Evolutionary conservation across 2,329 filamentous ascomycete species (phyloP).

Genomic region (Diaporthe capsici): DNA sequence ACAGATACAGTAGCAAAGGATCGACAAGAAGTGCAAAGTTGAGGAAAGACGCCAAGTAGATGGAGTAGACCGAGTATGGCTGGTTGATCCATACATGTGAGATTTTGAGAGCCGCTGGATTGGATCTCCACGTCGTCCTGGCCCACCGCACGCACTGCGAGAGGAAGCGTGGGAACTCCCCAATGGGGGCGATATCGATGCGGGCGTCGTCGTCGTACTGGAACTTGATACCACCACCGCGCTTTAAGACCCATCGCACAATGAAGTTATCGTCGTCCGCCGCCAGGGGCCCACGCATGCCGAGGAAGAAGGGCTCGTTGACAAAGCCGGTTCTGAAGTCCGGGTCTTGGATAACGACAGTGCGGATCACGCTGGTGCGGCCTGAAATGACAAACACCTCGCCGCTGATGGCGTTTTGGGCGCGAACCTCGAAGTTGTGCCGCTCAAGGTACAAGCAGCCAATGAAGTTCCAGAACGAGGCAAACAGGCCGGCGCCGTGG

Average conservation of each 20-base stretch:
- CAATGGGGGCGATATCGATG: background rate
- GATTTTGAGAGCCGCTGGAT: background rate
- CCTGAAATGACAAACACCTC: conserved; percentile 4
- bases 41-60: conserved; percentile 1
- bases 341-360: background rate
- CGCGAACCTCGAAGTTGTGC: conserved; percentile 1
- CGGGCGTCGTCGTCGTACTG: background rate
- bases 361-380: background rate
- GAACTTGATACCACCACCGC: background rate
- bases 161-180: background rate
- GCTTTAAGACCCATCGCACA: background rate
- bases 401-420: conserved; percentile 3
- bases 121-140: background rate
- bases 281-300: background rate
- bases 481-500: background rate
- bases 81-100: background rate
- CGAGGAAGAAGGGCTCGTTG: background rate
- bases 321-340: background rate
- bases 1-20: background rate
- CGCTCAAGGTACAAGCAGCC: conserved; percentile 6
- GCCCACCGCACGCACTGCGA: background rate
- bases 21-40: background rate
- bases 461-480: conserved; percentile 7
- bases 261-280: background rate
- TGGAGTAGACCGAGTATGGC: conserved; percentile 1